Percentiles rank a stretch among this genome's conserved stretches.
Conservation (phyloP, 1,139 yeast genomes). For the Blastobotrys proliferans region DNA sequence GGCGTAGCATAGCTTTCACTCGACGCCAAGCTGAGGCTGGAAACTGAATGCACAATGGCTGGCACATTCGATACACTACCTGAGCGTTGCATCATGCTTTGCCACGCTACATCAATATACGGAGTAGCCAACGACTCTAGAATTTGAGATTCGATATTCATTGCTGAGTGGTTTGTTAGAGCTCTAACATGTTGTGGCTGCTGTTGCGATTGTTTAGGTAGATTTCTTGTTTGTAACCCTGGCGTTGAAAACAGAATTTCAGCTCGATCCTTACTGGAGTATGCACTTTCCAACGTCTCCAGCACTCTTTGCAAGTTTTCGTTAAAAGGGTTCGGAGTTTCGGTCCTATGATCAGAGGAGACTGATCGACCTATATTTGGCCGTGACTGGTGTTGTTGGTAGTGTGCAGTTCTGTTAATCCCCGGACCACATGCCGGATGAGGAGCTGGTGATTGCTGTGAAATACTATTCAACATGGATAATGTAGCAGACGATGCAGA, state of each 20-base stretch:
- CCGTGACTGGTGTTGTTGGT: conserved; percentile 1
- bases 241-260: conserved; percentile 9
- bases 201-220: not conserved
- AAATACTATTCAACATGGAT: conserved; percentile 25
- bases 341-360: not conserved
- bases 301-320: conserved; percentile 11
- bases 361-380: conserved; percentile 1
- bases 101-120: conserved; percentile 27
- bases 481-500: conserved; percentile 30
- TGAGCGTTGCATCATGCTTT: conserved; percentile 22
- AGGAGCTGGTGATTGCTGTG: conserved; percentile 9
- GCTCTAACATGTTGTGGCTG: conserved; percentile 19
- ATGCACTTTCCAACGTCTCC: conserved; percentile 13
- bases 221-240: conserved; percentile 1
- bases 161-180: conserved; percentile 22
- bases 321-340: conserved; percentile 2
- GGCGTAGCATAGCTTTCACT: no score
- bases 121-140: conserved; percentile 33
- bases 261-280: conserved; percentile 8
- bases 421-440: not conserved
- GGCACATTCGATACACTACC: conserved; percentile 19
- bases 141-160: conserved; percentile 33
- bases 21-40: conserved; percentile 20
- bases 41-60: conserved; percentile 21
- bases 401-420: conserved; percentile 3